Conservation (phyloP, 2,329 filamentous ascomycete genomes). For the Anthostomella pinea region DNA sequence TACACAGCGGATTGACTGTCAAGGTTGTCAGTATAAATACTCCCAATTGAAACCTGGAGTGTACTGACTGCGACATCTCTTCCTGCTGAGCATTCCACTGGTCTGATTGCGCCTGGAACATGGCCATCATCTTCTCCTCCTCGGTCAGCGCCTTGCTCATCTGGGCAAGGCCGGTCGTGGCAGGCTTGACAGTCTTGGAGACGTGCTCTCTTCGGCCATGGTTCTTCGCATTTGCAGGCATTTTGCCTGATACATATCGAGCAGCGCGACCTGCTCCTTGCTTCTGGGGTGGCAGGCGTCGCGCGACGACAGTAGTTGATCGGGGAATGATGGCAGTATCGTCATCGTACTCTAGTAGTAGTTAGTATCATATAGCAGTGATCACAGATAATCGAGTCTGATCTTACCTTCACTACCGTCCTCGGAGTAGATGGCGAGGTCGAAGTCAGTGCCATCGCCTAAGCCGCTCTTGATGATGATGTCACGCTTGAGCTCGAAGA, state of each 20-base stretch:
- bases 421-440: slow-evolving; percentile 90
- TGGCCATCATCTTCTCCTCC: slow-evolving; percentile 88
- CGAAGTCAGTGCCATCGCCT: slow-evolving; percentile 94
- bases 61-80: slow-evolving; percentile 75
- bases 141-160: slow-evolving; percentile 83
- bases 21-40: slow-evolving; percentile 8
- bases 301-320: slow-evolving; percentile 88
- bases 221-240: slow-evolving; percentile 85
- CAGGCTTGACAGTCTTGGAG: slow-evolving; percentile 58
- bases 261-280: slow-evolving; percentile 87
- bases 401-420: slow-evolving; percentile 83
- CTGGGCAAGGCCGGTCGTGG: slow-evolving; percentile 57
- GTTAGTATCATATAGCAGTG: slow-evolving; percentile 15
- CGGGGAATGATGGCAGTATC: slow-evolving; percentile 96
- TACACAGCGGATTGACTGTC: slow-evolving; percentile 60
- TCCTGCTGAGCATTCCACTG: slow-evolving; percentile 94
- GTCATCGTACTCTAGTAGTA: slow-evolving; percentile 80
- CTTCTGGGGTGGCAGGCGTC: slow-evolving; percentile 78
- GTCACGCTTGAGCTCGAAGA: slow-evolving; percentile 98
- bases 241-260: slow-evolving; percentile 93
- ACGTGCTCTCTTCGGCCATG: slow-evolving; percentile 63
- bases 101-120: slow-evolving; percentile 85
- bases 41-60: neutral
- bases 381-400: neutral
- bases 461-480: slow-evolving; percentile 93